Base-by-base conservation (phyloP, 225 moss, liverwort and hornwort species). In the Anthoceros angustus region DNA sequence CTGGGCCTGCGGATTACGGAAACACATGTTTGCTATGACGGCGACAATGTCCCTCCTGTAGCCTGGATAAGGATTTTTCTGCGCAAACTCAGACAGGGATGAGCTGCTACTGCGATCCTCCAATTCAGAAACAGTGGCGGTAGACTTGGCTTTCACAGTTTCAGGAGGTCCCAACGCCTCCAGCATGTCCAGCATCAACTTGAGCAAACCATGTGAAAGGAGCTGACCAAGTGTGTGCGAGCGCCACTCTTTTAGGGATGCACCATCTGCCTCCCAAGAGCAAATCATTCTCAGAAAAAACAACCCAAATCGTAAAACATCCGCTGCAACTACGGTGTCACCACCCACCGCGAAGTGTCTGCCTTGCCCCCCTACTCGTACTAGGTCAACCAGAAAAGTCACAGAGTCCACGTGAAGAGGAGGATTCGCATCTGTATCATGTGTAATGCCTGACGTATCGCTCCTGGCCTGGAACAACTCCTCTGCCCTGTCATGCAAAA, bases 1-100 rank as follows among this genome's bases (percentile, higher is more conserved):
- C 65, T 98, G 92, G 0, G 83, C 24, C 42, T 26, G 8, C 39
- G 67, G 75, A 66, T 76, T 91, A 26, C 74, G 74, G 67, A 84
- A 55, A 40, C 85, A 74, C 25, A 82, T 77, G 63, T 86, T 98
- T 23, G 84, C 98, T 66, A 98, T 78, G 64, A 87, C 87, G 10
- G 91, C 92, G 60, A 98, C 84, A 49, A 98, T 63, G 65, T 98
- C 98, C 67, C 98, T 82, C 45, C 98, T 80, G 70, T 98, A 98
- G 15, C 98, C 98, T 10, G 64, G 43, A 63, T 87, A 98, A 5
- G 74, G 71, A 68, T 83, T 78, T 63, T 62, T 77, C 25, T 41
- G 55, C 12, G 88, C 88, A 66, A 81, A 79, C n/a, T 5, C 32
- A 16, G 72, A 74, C 11, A 6, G 41, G 20, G 39, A 38, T 45